Evolutionary conservation across 169 alveolate genomes (phyloP).

Genomic region (Eimeria acervulina): DNA sequence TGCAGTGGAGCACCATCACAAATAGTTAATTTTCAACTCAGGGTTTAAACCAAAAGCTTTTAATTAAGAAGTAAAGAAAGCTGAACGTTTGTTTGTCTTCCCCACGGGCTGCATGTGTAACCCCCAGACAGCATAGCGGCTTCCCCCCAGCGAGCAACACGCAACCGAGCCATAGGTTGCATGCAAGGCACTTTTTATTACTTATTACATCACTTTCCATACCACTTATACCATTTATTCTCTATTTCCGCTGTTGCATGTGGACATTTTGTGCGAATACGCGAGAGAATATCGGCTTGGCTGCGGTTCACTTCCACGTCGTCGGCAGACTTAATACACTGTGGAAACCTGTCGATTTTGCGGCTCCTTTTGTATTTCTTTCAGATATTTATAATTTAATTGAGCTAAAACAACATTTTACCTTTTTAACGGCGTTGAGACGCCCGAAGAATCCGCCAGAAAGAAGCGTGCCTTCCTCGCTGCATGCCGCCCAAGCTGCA

Average conservation of each 20-base stretch:
- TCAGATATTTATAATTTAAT: not conserved
- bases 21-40: no score
- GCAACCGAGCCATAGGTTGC: not conserved
- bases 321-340: not conserved
- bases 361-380: not conserved
- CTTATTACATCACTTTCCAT: no score
- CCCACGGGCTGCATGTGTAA: not conserved
- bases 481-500: not conserved
- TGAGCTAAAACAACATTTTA: not conserved
- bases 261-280: not conserved
- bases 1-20: no score
- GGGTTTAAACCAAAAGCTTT: no score
- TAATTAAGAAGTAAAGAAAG: not conserved
- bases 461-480: not conserved
- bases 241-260: not conserved
- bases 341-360: not conserved
- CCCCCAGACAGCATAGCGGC: not conserved
- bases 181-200: not conserved
- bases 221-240: not conserved
- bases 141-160: not conserved
- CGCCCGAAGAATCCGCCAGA: not conserved
- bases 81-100: not conserved
- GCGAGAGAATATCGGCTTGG: not conserved
- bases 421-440: not conserved
- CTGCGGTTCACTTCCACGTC: not conserved